Base-by-base conservation (phyloP, 202 grass and related monocot species). In the Carex arenaria region DNA sequence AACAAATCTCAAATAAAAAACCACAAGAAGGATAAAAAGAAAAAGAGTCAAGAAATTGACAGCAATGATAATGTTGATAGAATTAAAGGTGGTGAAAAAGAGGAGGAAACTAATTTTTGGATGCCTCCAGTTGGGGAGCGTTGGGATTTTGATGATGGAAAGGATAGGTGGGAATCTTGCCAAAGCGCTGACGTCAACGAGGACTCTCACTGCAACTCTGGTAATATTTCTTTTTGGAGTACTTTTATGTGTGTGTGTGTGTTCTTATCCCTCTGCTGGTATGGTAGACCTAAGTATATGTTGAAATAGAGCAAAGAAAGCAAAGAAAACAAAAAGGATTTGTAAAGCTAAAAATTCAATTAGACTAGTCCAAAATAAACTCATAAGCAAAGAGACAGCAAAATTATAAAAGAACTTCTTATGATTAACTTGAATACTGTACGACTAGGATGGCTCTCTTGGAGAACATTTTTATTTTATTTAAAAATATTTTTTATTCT, bases 141-240 rank as follows among this genome's bases (percentile, higher is more conserved):
- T 67, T 95, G 90, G 95, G 95, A 93, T 32, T 87, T 91, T 79
- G 95, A 93, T 86, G 89, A 98, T 51, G 95, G 92, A 54, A 92
- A 84, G 67, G 79, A 89, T 82, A 65, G 89, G 65, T 93, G 95
- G 95, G 82, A 92, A 61, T 86, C 89, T 71, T 75, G 77, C 72
- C 43, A 56, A 0, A 90, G 3, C 20, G 61, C 83, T 23, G 52
- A 84, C 51, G 36, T 84, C 53, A 79, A 34, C 12, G 45, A 20
- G 20, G 74, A 23, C 11, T 36, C 64, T 74, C 76, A 66, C 80
- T 81, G 80, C 28, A 52, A 11, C 47, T 77, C 73, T 59, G 73
- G 73, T 77, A 19, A 77, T 3, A 32, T 77, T 19, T 36, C 15
- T n/a, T 77, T 36, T 10, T 18, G 1, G 28, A 34, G 15, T 57